phyloP scores from a whole-genome alignment of 163 green algal genomes.

The Picocystis sp. region DNA sequence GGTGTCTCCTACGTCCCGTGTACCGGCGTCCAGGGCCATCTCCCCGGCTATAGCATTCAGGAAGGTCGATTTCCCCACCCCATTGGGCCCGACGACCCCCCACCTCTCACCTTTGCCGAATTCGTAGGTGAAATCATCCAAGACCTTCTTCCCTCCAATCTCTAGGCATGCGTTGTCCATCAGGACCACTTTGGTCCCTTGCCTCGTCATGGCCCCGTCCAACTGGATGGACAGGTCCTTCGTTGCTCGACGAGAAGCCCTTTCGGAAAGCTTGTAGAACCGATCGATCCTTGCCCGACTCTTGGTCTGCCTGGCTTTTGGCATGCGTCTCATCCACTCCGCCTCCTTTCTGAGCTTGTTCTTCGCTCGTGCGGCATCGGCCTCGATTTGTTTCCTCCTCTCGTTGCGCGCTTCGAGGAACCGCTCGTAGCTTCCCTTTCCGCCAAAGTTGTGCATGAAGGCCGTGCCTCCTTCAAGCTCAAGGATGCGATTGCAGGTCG shows the following conservation, averaged over 20 bases:
- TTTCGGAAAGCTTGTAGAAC: constrained; percentile 38
- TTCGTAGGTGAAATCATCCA: constrained; percentile 40
- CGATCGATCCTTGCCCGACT: constrained; percentile 20
- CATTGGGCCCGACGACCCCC: constrained; percentile 63
- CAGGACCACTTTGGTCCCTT: constrained; percentile 39
- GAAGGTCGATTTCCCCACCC: constrained; percentile 50
- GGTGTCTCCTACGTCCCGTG: constrained; percentile 24
- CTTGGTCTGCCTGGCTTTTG: constrained; percentile 40
- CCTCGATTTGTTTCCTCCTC: constrained; percentile 29
- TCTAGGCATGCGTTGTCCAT: constrained; percentile 12
- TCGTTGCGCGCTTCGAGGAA: constrained; percentile 31
- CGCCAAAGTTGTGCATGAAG: constrained; percentile 43
- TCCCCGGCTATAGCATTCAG: constrained; percentile 44
- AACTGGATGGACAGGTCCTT: constrained; percentile 34
- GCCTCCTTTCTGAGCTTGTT: constrained; percentile 49
- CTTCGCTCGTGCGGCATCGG: constrained; percentile 32
- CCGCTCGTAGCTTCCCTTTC: constrained; percentile 32
- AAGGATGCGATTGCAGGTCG: constrained; percentile 38
- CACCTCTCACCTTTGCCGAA: constrained; percentile 46
- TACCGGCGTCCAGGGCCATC: constrained; percentile 16
- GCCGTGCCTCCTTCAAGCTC: constrained; percentile 51
- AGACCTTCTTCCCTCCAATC: constrained; percentile 12
- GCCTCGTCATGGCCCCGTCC: constrained; percentile 11
- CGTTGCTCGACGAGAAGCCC: constrained; percentile 18
- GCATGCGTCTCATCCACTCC: constrained; percentile 69